phyloP scores from a whole-genome alignment of 371 early-diverging fungal species.

The Rhizopus arrhizus region DNA sequence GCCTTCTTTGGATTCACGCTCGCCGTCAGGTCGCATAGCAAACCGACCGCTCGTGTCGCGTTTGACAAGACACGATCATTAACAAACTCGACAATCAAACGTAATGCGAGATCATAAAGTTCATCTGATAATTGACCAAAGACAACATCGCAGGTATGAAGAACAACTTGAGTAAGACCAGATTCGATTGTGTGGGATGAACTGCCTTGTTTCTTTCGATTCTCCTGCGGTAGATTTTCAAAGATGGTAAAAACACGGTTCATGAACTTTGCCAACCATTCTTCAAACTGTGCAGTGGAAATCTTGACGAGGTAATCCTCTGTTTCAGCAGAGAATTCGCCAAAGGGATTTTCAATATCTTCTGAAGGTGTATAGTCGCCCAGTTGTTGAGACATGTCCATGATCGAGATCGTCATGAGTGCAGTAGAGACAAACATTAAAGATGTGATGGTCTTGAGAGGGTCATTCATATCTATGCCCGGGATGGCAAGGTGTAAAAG shows the following conservation, averaged over 20 bases:
- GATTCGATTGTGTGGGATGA: constrained; percentile 41
- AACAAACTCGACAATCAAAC: constrained; percentile 64
- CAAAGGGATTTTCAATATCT: constrained; percentile 51
- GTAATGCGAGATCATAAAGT: constrained; percentile 64
- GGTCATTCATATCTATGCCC: constrained; percentile 91
- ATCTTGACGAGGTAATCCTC: constrained; percentile 68
- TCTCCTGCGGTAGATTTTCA: constrained; percentile 77
- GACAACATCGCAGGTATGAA: constrained; percentile 64
- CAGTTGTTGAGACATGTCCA: constrained; percentile 53
- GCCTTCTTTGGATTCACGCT: constrained; percentile 55
- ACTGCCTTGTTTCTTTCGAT: constrained; percentile 39
- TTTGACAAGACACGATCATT: constrained; percentile 64
- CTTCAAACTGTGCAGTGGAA: constrained; percentile 80
- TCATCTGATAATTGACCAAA: constrained; percentile 70
- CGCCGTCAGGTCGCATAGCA: constrained; percentile 51
- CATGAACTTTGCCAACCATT: constrained; percentile 83
- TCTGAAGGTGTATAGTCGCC: constrained; percentile 47
- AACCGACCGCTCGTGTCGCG: constrained; percentile 70
- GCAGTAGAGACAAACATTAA: constrained; percentile 74
- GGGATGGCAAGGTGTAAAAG: constrained; percentile 79
- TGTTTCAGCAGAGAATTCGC: constrained; percentile 40
- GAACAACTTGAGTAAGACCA: constrained; percentile 44
- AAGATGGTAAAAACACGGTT: constrained; percentile 78
- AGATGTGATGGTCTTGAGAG: constrained; percentile 74
- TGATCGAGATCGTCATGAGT: constrained; percentile 67